Base-by-base conservation (phyloP, 2,329 filamentous ascomycete genomes). In the Graphiopsis chlorocephala region DNA sequence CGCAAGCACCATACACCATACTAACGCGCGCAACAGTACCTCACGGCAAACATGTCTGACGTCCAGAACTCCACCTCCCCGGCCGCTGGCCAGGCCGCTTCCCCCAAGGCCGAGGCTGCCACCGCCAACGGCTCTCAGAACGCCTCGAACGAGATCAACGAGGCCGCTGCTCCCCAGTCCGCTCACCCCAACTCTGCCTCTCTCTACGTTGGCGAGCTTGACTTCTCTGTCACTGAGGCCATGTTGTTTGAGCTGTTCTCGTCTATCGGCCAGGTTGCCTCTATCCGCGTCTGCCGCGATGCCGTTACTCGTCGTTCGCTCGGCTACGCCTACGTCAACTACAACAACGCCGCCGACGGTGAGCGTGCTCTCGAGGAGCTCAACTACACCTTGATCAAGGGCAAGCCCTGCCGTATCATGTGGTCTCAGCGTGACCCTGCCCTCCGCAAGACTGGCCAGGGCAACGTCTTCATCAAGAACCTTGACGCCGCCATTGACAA, bases 191-290 rank as follows among this genome's bases (percentile, higher is more conserved):
- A 96, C 80, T 98, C 95, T 61, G 95, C 95, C 70, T 99, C 95
- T 66, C 92, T 99, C 79, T 99, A 99, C 80, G 95, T 99, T 72
- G 95, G 95, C 80, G 95, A 99, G 85, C 92, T 99, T 75, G 95
- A 99, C 80, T 88, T 92, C 74, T 95, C 92, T 68, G 95, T 99
- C 79, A 99, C 95, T 70, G 95, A 99, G 87, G 95, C 95, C 73
- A 99, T 99, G 95, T 93, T 99, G 76, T 99, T 98, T 82, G 95
- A 99, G 88, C 91, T 99, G 70, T 99, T 99, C 87, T 98, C 95
- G 67, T 95, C 96, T 82, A 99, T 99, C 78, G 95, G 95, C 74
- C 94, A 96, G 76, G 95, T 99, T 75, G 95, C 95, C 72, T 99
- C 95, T 68, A 99, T 99, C 81, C 95, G 95, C 87, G 95, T 99